Evolutionary conservation across 768 basidiomycete genomes (phyloP).

Genomic region (Daedaleopsis sinensis): DNA sequence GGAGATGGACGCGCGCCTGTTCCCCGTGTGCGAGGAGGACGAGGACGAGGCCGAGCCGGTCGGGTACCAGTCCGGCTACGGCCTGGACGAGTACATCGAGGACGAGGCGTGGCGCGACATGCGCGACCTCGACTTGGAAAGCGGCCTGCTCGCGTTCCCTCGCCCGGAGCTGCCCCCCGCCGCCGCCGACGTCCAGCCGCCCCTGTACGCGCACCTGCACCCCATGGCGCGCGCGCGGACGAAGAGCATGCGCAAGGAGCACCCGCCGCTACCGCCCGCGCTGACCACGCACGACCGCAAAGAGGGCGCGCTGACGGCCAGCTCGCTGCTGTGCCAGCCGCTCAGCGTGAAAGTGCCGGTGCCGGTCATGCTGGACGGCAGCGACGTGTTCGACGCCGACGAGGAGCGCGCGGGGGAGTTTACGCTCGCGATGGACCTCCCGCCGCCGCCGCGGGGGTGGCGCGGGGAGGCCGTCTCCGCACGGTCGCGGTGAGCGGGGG

Average conservation of each 20-base stretch:
- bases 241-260: constrained; percentile 26
- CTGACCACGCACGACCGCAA: constrained; percentile 8
- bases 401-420: constrained; percentile 20
- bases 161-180: constrained; percentile 1
- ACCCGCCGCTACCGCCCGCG: background rate
- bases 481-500: background rate
- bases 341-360: constrained; percentile 17
- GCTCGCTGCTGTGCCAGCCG: constrained; percentile 15
- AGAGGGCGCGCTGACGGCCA: constrained; percentile 11
- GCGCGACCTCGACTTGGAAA: constrained; percentile 13
- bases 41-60: constrained; percentile 37
- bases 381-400: constrained; percentile 3
- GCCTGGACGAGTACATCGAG: constrained; percentile 14
- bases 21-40: constrained; percentile 36
- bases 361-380: constrained; percentile 18
- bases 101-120: constrained; percentile 14
- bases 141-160: constrained; percentile 15
- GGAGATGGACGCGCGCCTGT: constrained; percentile 31
- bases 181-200: background rate
- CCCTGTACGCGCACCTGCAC: constrained; percentile 14
- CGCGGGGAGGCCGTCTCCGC: background rate
- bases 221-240: constrained; percentile 28
- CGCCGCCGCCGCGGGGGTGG: constrained; percentile 15
- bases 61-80: constrained; percentile 9
- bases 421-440: constrained; percentile 29